Base-by-base conservation (phyloP, 2,329 filamentous ascomycete species). In the Fusarium sp. region DNA sequence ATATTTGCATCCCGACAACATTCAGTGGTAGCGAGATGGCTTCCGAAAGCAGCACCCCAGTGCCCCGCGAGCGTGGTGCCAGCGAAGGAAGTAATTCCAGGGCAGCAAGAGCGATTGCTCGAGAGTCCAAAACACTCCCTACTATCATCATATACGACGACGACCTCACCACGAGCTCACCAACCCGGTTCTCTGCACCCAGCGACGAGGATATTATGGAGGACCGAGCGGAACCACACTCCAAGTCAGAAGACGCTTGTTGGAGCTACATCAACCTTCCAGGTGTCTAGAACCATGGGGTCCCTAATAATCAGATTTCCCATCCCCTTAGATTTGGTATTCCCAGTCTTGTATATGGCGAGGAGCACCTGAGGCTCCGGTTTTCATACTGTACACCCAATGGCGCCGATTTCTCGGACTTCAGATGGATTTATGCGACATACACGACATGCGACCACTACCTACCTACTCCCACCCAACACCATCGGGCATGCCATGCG, bases 11-110 rank as follows among this genome's bases (percentile, higher is more conserved):
- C 43, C 89, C 89, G 7, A 91, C 89, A 3, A 90, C 88, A 0
- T 90, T 90, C 76, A 88, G 88, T 39, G 89, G 88, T 14, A 89
- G 87, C 68, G 91, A 92, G 76, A 89, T 91, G 86, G 90, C 88
- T 23, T 45, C 70, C 23, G 11, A 39, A 27, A n/a, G n/a, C 32
- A 41, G 7, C 70, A 45, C 2, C 4, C 39, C 6, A 25, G 65
- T 1, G 39, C 41, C 5, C 52, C 50, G 62, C 13, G 41, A 57
- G 27, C 72, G 61, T 30, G 16, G 60, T 35, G 16, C 45, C 18
- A 35, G 23, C 4, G 27, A 61, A 34, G 56, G 56, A 27, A 32
- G 61, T 20, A 67, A 25, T 16, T 45, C 39, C 14, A 63, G 23
- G 43, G 14, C 57, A 20, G 37, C 62, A 11, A 43, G 34, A 8